Percentiles rank a stretch among this genome's conserved stretches.
Conservation (phyloP, 139 green algal genomes). For the Coccomyxa sp. region DNA sequence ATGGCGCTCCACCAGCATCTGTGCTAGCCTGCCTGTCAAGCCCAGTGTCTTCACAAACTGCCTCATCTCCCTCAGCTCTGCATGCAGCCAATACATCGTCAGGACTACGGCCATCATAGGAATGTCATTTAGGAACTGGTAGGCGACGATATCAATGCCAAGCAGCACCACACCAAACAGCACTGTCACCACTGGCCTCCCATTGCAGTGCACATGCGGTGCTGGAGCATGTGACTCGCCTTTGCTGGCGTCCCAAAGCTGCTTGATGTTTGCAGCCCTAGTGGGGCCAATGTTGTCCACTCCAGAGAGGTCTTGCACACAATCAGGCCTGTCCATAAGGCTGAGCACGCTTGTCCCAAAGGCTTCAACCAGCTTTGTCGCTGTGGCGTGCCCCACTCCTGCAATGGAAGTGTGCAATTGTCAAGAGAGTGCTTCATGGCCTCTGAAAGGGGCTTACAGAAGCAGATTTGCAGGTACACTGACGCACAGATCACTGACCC, state of each 20-base stretch:
- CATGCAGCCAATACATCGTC: no score
- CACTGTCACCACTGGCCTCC: no score
- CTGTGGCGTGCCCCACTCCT: slow-evolving; percentile 38
- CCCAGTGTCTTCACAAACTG: slow-evolving; percentile 10
- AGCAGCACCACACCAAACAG: not conserved
- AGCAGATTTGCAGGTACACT: no score
- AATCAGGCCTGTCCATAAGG: slow-evolving; percentile 27
- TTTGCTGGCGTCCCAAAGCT: slow-evolving; percentile 25
- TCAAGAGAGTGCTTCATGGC: not conserved
- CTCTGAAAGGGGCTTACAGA: no score
- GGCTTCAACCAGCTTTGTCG: slow-evolving; percentile 18
- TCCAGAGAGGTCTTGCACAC: slow-evolving; percentile 7
- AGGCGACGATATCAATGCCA: no score
- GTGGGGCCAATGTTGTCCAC: slow-evolving; percentile 29
- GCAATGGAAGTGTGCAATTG: not conserved
- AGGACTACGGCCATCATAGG: no score
- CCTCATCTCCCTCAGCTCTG: slow-evolving; percentile 4
- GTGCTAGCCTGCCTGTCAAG: not conserved
- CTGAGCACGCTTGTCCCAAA: slow-evolving; percentile 18
- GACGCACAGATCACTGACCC: no score
- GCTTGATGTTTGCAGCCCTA: slow-evolving; percentile 43
- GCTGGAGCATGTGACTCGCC: no score
- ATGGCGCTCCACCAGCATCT: slow-evolving; percentile 5
- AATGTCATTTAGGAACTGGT: no score
- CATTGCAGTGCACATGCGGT: no score